Evolutionary conservation across 495 filamentous ascomycete species (phyloP), one percentile per base, ranked within the genome.

Genomic region (Xylaria nigripes): DNA sequence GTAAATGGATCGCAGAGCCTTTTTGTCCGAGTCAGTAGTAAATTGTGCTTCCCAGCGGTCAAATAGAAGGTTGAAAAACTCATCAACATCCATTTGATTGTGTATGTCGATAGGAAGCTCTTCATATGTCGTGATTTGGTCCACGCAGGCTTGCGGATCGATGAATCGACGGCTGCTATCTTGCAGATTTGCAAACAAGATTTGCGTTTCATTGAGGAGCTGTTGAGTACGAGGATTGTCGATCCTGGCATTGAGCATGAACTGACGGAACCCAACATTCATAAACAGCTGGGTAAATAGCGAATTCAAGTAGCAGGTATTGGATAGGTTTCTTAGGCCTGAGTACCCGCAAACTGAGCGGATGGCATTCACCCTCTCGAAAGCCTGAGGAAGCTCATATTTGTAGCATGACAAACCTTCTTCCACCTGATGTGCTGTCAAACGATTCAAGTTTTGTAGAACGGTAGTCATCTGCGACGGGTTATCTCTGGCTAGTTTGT

Each of bases 241-340:
- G 10, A 86, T 75, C 23, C 64, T 61, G 32, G 75, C 72, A 42
- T 78, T 71, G 34, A 96, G 74, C 60, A 97, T 87, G 69, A 96
- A 95, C 30, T 82, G 78, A 12, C 93, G 82, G 60, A 99, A 96
- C 23, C 81, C 78, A 32, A 87, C 68, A 63, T 99, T 97, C 91
- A 96, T 96, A 74, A 94, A 99, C 1, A 99, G 83, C 64, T 97
- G 94, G 1, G 90, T 93, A 56, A 97, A 80, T 4, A 99, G 76
- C 0, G 93, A 97, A 70, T 97, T 97, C 68, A 97, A 76, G 65
- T 99, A 99, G 72, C 93, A 99, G 6, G 93, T 97, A 64, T 96
- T 96, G 5, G 90, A 92, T 2, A 97, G 78, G 63, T 99, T 99
- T 54, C 74, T 78, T 2, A 99, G 69, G 2, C 93, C 93, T 16